Conservation (phyloP, 2,329 filamentous ascomycete genomes). For the Penicillium sp. region DNA sequence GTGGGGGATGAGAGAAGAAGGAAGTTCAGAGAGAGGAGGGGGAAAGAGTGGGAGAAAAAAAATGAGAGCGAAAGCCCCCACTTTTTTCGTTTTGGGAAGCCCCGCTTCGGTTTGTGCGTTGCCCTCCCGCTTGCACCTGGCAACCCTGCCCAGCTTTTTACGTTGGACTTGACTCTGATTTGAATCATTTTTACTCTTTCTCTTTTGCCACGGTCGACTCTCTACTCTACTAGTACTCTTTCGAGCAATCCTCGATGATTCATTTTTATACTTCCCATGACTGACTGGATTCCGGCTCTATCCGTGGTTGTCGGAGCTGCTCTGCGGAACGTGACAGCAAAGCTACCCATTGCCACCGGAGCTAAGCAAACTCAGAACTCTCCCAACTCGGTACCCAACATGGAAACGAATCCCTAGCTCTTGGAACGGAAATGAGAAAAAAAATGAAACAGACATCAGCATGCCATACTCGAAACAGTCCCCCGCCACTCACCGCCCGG, state of each 20-base stretch:
- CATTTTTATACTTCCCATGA: neutral
- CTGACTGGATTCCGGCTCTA: constrained; percentile 4
- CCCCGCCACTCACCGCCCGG: constrained; percentile 22
- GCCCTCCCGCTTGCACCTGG: constrained; percentile 6
- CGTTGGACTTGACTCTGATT: too few species aligned
- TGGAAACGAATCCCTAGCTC: neutral
- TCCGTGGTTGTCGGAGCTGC: constrained; percentile 16
- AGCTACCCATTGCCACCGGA: neutral
- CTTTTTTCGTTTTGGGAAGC: constrained; percentile 19
- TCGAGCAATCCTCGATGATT: too few species aligned
- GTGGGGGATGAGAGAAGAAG: constrained; percentile 30
- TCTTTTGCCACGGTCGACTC: too few species aligned
- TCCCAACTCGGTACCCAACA: neutral
- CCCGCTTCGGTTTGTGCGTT: constrained; percentile 30
- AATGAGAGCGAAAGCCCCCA: constrained; percentile 32
- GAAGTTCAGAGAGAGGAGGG: constrained; percentile 10
- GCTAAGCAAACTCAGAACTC: neutral
- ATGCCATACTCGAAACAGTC: neutral
- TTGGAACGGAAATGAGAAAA: neutral
- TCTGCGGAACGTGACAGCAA: neutral
- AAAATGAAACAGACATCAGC: neutral
- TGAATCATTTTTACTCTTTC: neutral
- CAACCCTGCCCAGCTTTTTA: neutral
- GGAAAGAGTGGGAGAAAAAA: constrained; percentile 35
- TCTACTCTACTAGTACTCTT: too few species aligned